Percentiles rank a stretch among this genome's conserved stretches.
phyloP scores from a whole-genome alignment of 2,329 filamentous ascomycete species.

The Trichocomaceae sp. region DNA sequence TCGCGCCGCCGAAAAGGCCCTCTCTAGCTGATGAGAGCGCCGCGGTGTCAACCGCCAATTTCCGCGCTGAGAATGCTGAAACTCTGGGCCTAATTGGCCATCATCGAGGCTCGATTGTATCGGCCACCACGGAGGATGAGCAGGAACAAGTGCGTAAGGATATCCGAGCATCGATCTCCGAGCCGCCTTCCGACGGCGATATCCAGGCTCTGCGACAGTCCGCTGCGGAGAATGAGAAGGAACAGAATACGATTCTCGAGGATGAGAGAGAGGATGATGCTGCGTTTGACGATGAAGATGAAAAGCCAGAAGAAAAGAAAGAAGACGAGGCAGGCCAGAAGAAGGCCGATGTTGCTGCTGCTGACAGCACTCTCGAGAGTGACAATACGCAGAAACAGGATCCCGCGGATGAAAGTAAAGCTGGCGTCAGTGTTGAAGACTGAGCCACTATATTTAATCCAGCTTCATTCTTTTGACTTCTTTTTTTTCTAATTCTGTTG shows the following conservation, averaged over 20 bases:
- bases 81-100: slow-evolving; percentile 33
- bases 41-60: slow-evolving; percentile 33
- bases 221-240: slow-evolving; percentile 18
- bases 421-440: slow-evolving; percentile 21
- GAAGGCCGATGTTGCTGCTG: neutral
- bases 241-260: slow-evolving; percentile 14
- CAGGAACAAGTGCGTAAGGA: slow-evolving; percentile 31
- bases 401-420: slow-evolving; percentile 19
- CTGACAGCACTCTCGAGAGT: slow-evolving; percentile 3
- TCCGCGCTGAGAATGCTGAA: slow-evolving; percentile 32
- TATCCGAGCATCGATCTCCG: slow-evolving; percentile 33
- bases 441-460: slow-evolving; percentile 7
- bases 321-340: neutral
- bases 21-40: slow-evolving; percentile 29
- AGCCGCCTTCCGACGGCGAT: slow-evolving; percentile 19
- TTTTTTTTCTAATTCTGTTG: neutral
- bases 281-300: slow-evolving; percentile 18
- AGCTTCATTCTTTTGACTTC: neutral
- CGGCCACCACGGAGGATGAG: slow-evolving; percentile 28
- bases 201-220: slow-evolving; percentile 27
- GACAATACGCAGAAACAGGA: slow-evolving; percentile 18
- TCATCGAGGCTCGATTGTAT: slow-evolving; percentile 33
- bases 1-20: slow-evolving; percentile 22
- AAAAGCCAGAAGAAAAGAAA: slow-evolving; percentile 6
- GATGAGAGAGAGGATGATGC: slow-evolving; percentile 20